These are phyloP conservation scores for Cymbopogon citratus DNA, from an alignment of 176 grass and related monocot genomes.

Conservation along the genomic window DNA sequence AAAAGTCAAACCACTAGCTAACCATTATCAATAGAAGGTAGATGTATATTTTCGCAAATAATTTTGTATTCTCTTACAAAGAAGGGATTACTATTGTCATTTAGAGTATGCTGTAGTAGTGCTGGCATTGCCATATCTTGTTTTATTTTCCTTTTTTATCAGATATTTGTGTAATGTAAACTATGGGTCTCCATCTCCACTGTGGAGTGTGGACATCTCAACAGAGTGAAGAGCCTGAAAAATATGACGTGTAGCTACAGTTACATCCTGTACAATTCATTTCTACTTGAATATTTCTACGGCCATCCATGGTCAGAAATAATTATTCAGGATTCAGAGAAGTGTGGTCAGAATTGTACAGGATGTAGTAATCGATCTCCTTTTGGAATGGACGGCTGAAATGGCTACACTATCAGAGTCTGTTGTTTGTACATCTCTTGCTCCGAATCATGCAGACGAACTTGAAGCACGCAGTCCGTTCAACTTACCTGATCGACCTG, in stretches of 20 bases:
- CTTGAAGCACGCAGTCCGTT: not conserved
- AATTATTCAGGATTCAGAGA: not conserved
- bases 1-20: not conserved
- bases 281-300: not conserved
- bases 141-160: not conserved
- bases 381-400: not conserved
- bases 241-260: not conserved
- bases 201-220: not conserved
- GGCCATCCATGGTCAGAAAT: not conserved
- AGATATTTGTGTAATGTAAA: not conserved
- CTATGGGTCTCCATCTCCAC: not conserved
- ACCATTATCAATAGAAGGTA: not conserved
- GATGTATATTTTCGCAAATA: not conserved
- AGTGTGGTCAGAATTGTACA: not conserved
- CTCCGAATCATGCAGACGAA: not conserved
- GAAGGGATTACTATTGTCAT: not conserved
- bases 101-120: not conserved
- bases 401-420: not conserved
- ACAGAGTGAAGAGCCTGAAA: not conserved
- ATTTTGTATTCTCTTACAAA: not conserved
- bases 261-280: not conserved
- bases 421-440: not conserved
- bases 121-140: not conserved
- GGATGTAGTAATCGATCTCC: not conserved
- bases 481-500: not conserved